Evolutionary conservation across 2,329 filamentous ascomycete species (phyloP).

Genomic region (Blastomyces parvus): DNA sequence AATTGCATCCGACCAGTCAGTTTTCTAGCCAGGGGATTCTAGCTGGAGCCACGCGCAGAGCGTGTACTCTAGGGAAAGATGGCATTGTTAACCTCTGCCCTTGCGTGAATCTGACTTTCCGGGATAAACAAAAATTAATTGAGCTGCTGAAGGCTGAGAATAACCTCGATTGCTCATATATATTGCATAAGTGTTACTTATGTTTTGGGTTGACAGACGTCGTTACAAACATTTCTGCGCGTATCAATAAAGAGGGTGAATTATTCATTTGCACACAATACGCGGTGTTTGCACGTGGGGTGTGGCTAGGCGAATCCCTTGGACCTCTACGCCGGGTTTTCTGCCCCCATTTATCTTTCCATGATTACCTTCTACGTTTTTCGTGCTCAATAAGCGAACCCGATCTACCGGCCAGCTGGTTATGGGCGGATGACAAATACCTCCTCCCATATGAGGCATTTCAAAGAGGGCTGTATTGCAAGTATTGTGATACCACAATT

Average conservation of each 20-base stretch:
- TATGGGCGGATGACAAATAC: not conserved
- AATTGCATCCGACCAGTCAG: not conserved
- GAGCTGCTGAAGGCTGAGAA: not conserved
- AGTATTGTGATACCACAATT: constrained; percentile 6
- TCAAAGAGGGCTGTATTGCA: constrained; percentile 1
- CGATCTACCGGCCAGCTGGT: not conserved
- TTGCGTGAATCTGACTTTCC: constrained; percentile 2
- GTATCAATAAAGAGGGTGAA: not conserved
- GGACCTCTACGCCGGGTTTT: not conserved
- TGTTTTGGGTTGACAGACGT: not conserved
- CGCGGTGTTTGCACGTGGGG: not conserved
- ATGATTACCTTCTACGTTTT: not conserved
- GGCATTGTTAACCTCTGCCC: constrained; percentile 6
- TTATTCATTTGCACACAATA: constrained; percentile 4
- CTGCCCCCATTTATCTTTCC: constrained; percentile 1
- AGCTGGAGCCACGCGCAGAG: too few relatives aligned
- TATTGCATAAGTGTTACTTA: not conserved
- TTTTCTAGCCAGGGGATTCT: not conserved
- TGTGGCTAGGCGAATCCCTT: not conserved
- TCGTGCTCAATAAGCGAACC: not conserved
- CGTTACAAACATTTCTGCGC: not conserved
- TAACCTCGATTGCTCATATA: not conserved
- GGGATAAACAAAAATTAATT: not conserved
- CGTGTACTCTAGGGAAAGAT: not conserved
- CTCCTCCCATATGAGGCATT: not conserved